These are phyloP conservation scores for Diaporthe ilicicola DNA, from an alignment of 2,329 filamentous ascomycete genomes.

Conservation along the genomic window DNA sequence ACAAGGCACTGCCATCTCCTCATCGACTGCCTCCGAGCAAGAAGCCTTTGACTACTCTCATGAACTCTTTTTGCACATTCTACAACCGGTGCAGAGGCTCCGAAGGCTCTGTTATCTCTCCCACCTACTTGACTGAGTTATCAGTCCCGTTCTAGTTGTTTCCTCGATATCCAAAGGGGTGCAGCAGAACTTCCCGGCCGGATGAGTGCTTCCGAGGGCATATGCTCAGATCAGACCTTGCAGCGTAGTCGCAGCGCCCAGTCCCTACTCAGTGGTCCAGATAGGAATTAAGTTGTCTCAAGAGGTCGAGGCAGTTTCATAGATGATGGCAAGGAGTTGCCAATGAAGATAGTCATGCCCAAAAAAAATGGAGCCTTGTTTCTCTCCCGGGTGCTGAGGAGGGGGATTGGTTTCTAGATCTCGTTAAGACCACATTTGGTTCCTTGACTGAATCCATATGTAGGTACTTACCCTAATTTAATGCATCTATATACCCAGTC, in stretches of 20 bases:
- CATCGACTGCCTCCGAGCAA: no score
- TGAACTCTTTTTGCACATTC: no score
- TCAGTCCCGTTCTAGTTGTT: not conserved
- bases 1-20: no score
- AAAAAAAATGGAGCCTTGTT: no score
- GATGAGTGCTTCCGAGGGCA: not conserved
- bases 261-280: no score
- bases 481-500: conserved; percentile 7
- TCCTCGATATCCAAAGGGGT: not conserved
- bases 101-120: no score
- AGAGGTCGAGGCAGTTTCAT: not conserved
- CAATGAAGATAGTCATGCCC: no score
- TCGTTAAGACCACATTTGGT: not conserved
- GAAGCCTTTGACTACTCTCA: no score
- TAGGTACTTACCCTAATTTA: not conserved
- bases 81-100: no score
- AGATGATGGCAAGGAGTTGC: not conserved
- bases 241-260: not conserved
- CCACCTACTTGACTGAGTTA: no score
- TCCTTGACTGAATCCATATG: not conserved
- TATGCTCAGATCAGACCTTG: not conserved
- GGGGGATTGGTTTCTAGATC: not conserved
- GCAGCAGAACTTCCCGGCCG: not conserved
- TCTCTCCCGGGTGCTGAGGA: not conserved
- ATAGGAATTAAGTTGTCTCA: not conserved